Base-by-base conservation (phyloP, 2,329 filamentous ascomycete genomes). In the Colletotrichum noveboracense region DNA sequence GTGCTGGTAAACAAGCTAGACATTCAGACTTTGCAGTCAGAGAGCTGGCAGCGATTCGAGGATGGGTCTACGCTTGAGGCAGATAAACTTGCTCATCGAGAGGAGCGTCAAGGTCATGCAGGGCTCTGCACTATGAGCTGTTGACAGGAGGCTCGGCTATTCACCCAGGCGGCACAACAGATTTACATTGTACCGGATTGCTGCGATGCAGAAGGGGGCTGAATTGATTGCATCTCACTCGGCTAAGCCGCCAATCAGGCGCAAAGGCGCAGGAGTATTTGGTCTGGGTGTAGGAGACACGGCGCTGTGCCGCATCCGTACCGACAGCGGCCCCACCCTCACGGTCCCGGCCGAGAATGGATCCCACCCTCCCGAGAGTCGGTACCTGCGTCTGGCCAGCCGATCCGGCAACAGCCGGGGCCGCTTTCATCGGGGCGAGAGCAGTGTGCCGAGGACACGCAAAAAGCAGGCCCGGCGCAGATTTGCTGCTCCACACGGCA, bases 31-130 rank as follows among this genome's bases (percentile, higher is more conserved):
- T 8, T 3, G 36, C 36, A 1, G 14, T 2, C 36, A 3, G 36
- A 38, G 36, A 38, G 14, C 14, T 38, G 36, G 0, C 36, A 38
- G 58, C 85, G 92, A 1, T 94, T 94, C 78, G 87, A 91, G 77
- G 83, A 90, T 30, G 92, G 91, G 0, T 94, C 93, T 80, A 88
- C 92, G 30, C 88, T 84, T 18, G 91, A 94, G 83, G 88, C 89
- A 13, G 90, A 91, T 71, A 91, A 93, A 82, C 93, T 93, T 92
- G 64, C 91, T 91, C 0, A 86, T 93, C 78, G 89, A 89, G 81
- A 89, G 90, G 21, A 91, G 91, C 5, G 89, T 93, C 18, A 86
- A 90, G 76, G 88, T 90, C 0, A 87, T 94, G 13, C 86, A 87
- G 80, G 64, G 90, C 89, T 7, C 81, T 93, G 77, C 91, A 93